Evolutionary conservation across 2,329 filamentous ascomycete species (phyloP).

Genomic region (Pseudogymnoascus sp.): DNA sequence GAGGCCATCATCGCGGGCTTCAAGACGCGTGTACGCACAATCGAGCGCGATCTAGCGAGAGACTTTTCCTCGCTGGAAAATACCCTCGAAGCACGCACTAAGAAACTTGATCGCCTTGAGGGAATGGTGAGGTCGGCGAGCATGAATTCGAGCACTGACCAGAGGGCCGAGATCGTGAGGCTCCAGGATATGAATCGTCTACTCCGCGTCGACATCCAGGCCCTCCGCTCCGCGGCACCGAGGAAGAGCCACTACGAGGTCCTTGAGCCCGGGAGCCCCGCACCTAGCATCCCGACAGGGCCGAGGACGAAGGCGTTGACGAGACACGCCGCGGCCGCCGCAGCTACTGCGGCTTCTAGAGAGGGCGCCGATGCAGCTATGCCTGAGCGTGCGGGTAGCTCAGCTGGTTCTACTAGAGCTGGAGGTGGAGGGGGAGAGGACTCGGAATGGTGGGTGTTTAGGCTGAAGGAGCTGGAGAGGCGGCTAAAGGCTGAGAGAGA

Average conservation of each 20-base stretch:
- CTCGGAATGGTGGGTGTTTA: constrained; percentile 61
- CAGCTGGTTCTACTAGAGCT: neutral
- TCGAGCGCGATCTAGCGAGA: constrained; percentile 85
- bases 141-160: constrained; percentile 28
- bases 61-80: constrained; percentile 84
- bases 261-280: constrained; percentile 21
- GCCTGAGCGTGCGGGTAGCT: neutral
- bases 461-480: constrained; percentile 78
- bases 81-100: constrained; percentile 67
- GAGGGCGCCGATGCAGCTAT: constrained; percentile 20
- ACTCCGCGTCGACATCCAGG: constrained; percentile 58
- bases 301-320: constrained; percentile 36
- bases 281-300: constrained; percentile 29
- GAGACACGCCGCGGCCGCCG: constrained; percentile 44
- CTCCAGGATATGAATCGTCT: constrained; percentile 54
- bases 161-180: constrained; percentile 45
- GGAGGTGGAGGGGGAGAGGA: neutral
- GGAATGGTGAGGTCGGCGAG: constrained; percentile 61
- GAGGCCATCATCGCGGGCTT: constrained; percentile 73
- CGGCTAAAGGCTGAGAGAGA: constrained; percentile 87
- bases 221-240: constrained; percentile 52
- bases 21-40: constrained; percentile 66
- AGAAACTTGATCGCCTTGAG: constrained; percentile 83
- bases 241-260: constrained; percentile 40
- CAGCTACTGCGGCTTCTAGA: constrained; percentile 23